Evolutionary conservation across 2,329 filamentous ascomycete genomes (phyloP).

Genomic region (Aspergillus glaucus): DNA sequence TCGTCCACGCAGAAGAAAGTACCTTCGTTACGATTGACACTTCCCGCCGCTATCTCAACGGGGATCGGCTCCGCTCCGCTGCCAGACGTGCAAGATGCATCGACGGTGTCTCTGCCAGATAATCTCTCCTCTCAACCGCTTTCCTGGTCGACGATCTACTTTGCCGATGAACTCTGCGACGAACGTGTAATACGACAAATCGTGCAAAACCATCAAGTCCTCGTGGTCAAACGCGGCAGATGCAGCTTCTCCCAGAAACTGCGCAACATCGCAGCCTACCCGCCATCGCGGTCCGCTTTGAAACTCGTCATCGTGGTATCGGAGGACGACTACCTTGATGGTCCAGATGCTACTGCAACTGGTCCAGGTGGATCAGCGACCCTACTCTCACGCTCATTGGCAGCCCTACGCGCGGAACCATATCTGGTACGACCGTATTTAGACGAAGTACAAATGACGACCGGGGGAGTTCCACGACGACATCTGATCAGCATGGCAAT

Average conservation of each 20-base stretch:
- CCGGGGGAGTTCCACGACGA: constrained; percentile 60
- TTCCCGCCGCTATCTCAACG: constrained; percentile 46
- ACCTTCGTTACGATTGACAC: constrained; percentile 31
- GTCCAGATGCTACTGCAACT: constrained; percentile 15
- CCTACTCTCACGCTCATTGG: constrained; percentile 27
- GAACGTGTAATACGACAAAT: constrained; percentile 48
- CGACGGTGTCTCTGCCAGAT: constrained; percentile 25
- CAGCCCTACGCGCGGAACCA: constrained; percentile 30
- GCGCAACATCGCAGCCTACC: constrained; percentile 72
- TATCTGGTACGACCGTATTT: constrained; percentile 61
- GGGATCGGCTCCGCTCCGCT: constrained; percentile 59
- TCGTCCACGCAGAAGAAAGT: constrained; percentile 21
- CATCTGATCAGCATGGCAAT: constrained; percentile 78
- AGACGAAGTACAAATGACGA: constrained; percentile 66
- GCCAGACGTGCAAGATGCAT: constrained; percentile 57
- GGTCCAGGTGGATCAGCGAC: constrained; percentile 13
- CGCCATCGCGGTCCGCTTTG: constrained; percentile 55
- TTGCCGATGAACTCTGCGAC: constrained; percentile 63
- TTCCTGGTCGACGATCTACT: constrained; percentile 64
- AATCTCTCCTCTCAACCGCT: constrained; percentile 45
- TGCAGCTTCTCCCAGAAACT: constrained; percentile 84
- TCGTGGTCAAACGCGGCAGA: constrained; percentile 73
- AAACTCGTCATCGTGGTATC: constrained; percentile 77
- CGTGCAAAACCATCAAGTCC: constrained; percentile 60
- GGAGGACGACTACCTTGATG: constrained; percentile 46